Evolutionary conservation across 257 asterid genomes (phyloP).

Genomic region (Lithospermum erythrorhizon): DNA sequence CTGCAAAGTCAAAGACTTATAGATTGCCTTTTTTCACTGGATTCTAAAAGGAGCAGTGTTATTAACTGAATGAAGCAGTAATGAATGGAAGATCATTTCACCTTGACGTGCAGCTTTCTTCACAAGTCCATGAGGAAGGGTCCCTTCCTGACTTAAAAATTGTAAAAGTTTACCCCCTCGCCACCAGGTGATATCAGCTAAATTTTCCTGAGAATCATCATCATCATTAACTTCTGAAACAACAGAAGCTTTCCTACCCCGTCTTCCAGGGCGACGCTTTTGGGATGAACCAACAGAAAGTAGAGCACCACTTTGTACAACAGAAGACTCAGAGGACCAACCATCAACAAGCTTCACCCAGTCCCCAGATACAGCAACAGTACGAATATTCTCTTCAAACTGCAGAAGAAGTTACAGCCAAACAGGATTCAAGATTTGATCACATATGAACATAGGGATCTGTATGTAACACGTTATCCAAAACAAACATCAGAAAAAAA

Average conservation of each 20-base stretch:
- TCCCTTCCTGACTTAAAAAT: slow-evolving; percentile 44
- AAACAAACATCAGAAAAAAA: background rate
- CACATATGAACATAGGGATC: background rate
- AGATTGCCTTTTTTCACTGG: background rate
- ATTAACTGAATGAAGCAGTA: background rate
- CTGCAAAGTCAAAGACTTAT: slow-evolving; percentile 29
- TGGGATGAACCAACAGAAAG: slow-evolving; percentile 50
- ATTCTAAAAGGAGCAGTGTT: background rate
- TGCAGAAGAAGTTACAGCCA: slow-evolving; percentile 26
- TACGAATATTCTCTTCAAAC: slow-evolving; percentile 72
- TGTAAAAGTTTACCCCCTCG: slow-evolving; percentile 50
- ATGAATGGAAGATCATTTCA: slow-evolving; percentile 13
- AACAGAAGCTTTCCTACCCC: slow-evolving; percentile 49
- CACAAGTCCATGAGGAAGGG: slow-evolving; percentile 39
- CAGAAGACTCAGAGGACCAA: slow-evolving; percentile 35
- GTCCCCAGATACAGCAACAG: slow-evolving; percentile 59
- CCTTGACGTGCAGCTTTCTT: slow-evolving; percentile 65
- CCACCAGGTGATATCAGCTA: slow-evolving; percentile 62
- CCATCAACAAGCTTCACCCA: slow-evolving; percentile 64
- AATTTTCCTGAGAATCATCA: slow-evolving; percentile 30
- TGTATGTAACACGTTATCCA: background rate
- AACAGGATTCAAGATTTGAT: background rate
- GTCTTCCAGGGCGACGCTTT: slow-evolving; percentile 70
- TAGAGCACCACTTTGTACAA: slow-evolving; percentile 30
- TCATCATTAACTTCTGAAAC: slow-evolving; percentile 24